Conservation (phyloP, 2,329 filamentous ascomycete species). For the Cladosporium velox region DNA sequence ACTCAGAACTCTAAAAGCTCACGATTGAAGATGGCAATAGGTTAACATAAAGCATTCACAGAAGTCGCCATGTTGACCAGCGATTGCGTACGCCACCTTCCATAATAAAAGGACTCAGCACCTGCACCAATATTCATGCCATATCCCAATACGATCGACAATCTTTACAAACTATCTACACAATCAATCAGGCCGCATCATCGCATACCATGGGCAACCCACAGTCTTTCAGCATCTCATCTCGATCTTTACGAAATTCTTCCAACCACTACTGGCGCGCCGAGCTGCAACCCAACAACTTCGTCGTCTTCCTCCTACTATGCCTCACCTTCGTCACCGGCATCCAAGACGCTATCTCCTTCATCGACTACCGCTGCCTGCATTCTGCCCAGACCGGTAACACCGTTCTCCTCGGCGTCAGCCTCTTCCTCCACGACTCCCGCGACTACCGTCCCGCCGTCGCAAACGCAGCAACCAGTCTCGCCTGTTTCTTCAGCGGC, state of each 20-base stretch:
- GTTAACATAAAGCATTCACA: neutral
- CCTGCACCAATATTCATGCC: neutral
- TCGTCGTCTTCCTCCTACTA: slow-evolving; percentile 36
- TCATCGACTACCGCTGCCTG: slow-evolving; percentile 64
- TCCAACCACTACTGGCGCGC: slow-evolving; percentile 1
- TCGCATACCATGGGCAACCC: neutral
- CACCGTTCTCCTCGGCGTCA: slow-evolving; percentile 58
- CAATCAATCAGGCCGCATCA: neutral
- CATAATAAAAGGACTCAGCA: neutral
- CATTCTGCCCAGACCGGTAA: slow-evolving; percentile 68
- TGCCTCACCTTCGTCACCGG: slow-evolving; percentile 43
- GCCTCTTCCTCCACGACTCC: slow-evolving; percentile 46
- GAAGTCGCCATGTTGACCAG: neutral
- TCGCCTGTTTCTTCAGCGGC: slow-evolving; percentile 59
- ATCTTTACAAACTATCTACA: neutral
- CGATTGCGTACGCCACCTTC: neutral
- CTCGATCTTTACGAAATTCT: neutral
- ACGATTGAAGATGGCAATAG: neutral
- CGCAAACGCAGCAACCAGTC: slow-evolving; percentile 55
- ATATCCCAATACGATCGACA: neutral
- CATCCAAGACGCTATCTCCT: slow-evolving; percentile 60
- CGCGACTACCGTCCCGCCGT: slow-evolving; percentile 23
- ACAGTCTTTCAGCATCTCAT: neutral
- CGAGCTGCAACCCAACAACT: slow-evolving; percentile 27
- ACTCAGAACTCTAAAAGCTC: neutral